Percentiles rank a stretch among this genome's conserved stretches.
phyloP scores from a whole-genome alignment of 139 green algal genomes.

The Chlamydomonas urium region DNA sequence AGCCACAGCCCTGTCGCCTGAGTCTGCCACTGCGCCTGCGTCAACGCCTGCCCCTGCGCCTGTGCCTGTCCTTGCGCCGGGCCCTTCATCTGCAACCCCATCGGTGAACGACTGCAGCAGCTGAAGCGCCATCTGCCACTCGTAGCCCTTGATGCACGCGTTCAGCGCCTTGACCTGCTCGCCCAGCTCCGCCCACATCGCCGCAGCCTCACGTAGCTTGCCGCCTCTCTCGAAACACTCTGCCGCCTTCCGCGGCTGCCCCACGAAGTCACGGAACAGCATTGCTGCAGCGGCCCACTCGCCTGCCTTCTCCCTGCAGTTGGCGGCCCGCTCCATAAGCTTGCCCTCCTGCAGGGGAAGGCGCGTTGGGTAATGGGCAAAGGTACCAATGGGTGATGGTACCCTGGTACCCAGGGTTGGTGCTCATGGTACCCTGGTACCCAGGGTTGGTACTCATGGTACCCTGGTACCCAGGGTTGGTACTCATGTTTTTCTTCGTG shows the following conservation, averaged over 20 bases:
- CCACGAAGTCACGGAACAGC: not conserved
- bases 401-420: not conserved
- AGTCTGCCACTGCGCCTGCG: too few relatives aligned
- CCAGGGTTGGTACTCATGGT: not conserved
- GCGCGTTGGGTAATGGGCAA: not conserved
- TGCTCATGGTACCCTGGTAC: not conserved
- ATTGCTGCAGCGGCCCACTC: not conserved
- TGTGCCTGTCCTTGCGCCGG: too few relatives aligned
- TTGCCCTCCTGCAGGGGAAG: not conserved
- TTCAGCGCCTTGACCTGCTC: not conserved
- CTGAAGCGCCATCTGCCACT: not conserved
- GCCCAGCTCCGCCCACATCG: not conserved
- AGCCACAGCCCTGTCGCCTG: not conserved
- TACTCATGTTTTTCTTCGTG: not conserved
- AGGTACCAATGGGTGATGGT: not conserved
- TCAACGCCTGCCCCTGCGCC: too few relatives aligned
- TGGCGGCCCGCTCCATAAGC: not conserved
- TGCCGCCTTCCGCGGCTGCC: not conserved
- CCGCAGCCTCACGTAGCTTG: not conserved
- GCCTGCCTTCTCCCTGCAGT: not conserved
- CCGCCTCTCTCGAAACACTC: not conserved
- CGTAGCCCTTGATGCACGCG: not conserved
- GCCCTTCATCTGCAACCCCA: not conserved
- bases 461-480: not conserved
- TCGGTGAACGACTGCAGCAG: not conserved